Base-by-base conservation (phyloP, 495 filamentous ascomycete species). In the Geoglossum glabrum region DNA sequence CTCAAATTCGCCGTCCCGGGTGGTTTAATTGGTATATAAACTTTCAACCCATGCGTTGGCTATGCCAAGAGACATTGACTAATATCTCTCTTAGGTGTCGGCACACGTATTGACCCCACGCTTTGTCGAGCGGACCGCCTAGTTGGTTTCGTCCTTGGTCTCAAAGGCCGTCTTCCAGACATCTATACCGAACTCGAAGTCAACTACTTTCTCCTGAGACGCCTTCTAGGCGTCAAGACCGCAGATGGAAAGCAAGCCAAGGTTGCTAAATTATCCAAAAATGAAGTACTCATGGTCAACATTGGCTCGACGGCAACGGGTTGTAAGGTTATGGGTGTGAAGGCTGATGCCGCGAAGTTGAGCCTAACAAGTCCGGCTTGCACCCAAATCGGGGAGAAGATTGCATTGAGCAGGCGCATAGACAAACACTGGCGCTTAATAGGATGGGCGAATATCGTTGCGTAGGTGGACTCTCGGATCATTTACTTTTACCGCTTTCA, bases 361-460 rank as follows among this genome's bases (percentile, higher is more conserved):
- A 80, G 78, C 60, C 71, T 95, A 68, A 95, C 88, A 57, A 86
- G 79, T 68, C 89, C 89, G 25, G 90, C 89, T 40, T 95, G 89
- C 73, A 95, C 89, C 23, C 84, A 92, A 64, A 80, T 93, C 64
- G 88, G 87, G 45, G 93, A 98, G 78, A 98, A 98, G 82, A 87
- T 98, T 67, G 93, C 92, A 40, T 77, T 98, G 68, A 86, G 81
- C 68, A 78, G 92, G 72, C 82, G 93, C 79, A 96, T 97, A 65
- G 92, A 98, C 67, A 96, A 96, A 81, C 90, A 96, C 73, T 97
- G 92, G 92, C 86, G 92, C 73, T 78, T 95, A 67, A 96, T 96
- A 62, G 90, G 90, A 64, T 95, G 90, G 90, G 89, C 89, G 50
- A 94, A 87, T 66, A 94, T 95, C 70, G 82, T 82, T 64, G 77